phyloP scores from a whole-genome alignment of 495 filamentous ascomycete genomes.

The Neurospora pannonica region DNA sequence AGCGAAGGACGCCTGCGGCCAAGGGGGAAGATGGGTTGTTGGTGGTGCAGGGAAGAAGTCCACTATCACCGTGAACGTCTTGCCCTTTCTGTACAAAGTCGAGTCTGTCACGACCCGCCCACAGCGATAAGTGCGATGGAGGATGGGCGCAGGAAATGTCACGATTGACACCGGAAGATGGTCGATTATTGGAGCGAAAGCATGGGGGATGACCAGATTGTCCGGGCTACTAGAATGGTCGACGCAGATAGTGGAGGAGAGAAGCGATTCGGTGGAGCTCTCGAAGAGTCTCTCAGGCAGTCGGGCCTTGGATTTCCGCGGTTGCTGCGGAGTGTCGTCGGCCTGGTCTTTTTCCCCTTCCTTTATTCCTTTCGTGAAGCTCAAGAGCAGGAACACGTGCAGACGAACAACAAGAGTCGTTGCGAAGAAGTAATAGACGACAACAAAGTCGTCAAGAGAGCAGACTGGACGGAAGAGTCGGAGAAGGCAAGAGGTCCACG shows the following conservation, averaged over 20 bases:
- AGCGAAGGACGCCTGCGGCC: conserved; percentile 50
- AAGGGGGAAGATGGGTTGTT: conserved; percentile 21
- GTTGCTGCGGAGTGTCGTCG: background rate
- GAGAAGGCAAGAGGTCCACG: conserved; percentile 6
- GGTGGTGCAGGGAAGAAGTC: conserved; percentile 31
- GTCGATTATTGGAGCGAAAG: conserved; percentile 20
- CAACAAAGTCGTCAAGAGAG: background rate
- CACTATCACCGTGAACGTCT: conserved; percentile 42
- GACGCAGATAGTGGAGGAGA: background rate
- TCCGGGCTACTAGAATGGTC: background rate
- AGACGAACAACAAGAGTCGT: background rate
- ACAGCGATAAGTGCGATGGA: background rate
- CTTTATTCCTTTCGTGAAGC: background rate
- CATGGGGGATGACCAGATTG: conserved; percentile 15
- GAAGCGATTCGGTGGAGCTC: background rate
- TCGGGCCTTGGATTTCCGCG: background rate
- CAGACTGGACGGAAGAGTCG: conserved; percentile 1
- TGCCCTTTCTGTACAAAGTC: conserved; percentile 14
- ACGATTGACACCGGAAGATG: conserved; percentile 18
- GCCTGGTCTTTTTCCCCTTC: background rate
- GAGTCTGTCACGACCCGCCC: conserved; percentile 17
- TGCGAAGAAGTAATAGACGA: conserved; percentile 1
- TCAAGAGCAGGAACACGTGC: background rate
- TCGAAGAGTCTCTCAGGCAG: background rate
- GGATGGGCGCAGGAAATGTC: conserved; percentile 21